Base-by-base conservation (phyloP, 2,329 filamentous ascomycete species). In the Corniculantispora saksenae region DNA sequence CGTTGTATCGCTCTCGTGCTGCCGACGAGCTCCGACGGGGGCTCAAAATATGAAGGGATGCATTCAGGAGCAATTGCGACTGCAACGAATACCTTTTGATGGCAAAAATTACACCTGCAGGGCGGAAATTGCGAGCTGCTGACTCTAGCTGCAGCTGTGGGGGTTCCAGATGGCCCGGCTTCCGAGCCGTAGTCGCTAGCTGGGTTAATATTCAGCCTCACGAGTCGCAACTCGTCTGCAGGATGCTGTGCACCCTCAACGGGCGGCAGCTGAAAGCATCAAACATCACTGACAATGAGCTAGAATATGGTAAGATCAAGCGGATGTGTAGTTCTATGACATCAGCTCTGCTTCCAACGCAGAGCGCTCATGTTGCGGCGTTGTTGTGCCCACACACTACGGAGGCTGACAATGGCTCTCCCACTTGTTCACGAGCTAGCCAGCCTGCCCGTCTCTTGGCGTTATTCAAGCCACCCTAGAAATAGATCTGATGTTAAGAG, bases 131-230 rank as follows among this genome's bases (percentile, higher is more conserved):
- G 51, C 40, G 8, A 23, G 50, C 23, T 35, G 50, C 60, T 55
- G 50, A 62, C 48, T 29, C 27, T 27, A 19, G 58, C 58, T 23
- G 58, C 47, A 51, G 58, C 58, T 40, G 60, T 51, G 58, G 53
- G 60, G 60, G 50, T 54, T 54, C 25, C 21, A 47, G 29, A 27
- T 62, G 50, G 40, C 38, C 47, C 59, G 50, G 60, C 38, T 55
- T 3, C 47, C 47, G 47, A 51, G 58, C 47, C 58, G 25, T 51
- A 32, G 35, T 50, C 29, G 10, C 43, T 38, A 51, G 43, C 21
- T 43, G 38, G 12, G 38, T 19, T 17, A 45, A 48, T 45, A 7
- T 19, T 27, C 58, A 61, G 58, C 58, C 58, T 61, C 58, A 61
- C 47, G 58, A 25, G 17, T 23, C n/a, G 40, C 23, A 13, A 40